phyloP scores from a whole-genome alignment of 495 filamentous ascomycete genomes.

The Aspergillus heteromorphus region DNA sequence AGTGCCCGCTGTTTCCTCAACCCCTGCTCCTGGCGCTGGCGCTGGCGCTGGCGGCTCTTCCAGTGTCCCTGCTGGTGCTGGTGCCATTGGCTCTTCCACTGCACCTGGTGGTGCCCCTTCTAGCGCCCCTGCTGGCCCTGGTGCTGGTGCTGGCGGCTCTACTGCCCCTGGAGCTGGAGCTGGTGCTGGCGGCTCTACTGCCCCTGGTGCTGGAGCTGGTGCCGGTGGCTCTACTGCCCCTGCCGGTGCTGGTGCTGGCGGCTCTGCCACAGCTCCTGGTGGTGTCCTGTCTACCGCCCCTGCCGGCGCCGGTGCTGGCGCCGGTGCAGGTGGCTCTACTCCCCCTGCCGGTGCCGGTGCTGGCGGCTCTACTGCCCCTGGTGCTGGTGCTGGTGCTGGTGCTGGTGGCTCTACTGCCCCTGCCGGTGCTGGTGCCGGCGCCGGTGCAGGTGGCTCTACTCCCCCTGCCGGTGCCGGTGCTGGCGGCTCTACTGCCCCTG shows the following conservation, averaged over 20 bases:
- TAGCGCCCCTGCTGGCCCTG: background rate
- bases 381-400: conserved; percentile 7
- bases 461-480: background rate
- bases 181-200: conserved; percentile 1
- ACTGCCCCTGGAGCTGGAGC: conserved; percentile 8
- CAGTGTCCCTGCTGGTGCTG: background rate
- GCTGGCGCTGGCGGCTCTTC: background rate
- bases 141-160: background rate
- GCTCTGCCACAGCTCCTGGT: background rate
- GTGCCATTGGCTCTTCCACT: background rate
- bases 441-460: background rate
- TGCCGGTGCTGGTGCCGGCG: conserved; percentile 7
- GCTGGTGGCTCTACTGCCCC: conserved; percentile 7
- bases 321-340: background rate
- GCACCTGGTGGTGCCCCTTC: background rate
- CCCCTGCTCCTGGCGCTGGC: conserved; percentile 6
- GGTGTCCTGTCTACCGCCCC: background rate
- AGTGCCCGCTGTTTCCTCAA: conserved; percentile 8
- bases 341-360: background rate
- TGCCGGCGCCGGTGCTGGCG: background rate
- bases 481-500: background rate
- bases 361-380: background rate
- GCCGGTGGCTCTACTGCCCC: conserved; percentile 8
- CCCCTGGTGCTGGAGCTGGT: background rate
- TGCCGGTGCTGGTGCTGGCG: conserved; percentile 7